Evolutionary conservation across 2,329 filamentous ascomycete species (phyloP).

Genomic region (Dryadomyces quercus-mongolicae): DNA sequence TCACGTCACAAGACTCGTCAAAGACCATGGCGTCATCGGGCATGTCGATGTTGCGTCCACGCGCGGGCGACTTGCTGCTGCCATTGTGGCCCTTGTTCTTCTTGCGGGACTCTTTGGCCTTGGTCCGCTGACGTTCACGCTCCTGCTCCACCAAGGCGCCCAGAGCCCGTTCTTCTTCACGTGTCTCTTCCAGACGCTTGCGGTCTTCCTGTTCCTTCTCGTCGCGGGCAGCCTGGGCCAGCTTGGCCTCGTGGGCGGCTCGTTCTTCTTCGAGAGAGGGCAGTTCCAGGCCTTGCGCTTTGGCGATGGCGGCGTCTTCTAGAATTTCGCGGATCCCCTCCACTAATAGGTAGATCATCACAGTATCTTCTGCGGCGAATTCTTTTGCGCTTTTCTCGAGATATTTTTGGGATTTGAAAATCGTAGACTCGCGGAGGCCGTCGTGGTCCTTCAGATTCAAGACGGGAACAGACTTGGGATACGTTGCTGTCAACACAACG

Average conservation of each 20-base stretch:
- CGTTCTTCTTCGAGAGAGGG: slow-evolving; percentile 85
- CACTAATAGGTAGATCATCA: slow-evolving; percentile 55
- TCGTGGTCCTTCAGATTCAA: slow-evolving; percentile 54
- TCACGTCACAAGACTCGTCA: slow-evolving; percentile 53
- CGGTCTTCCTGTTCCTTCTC: slow-evolving; percentile 40
- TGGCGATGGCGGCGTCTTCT: slow-evolving; percentile 72
- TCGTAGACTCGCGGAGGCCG: slow-evolving; percentile 56
- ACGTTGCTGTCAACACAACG: slow-evolving; percentile 77
- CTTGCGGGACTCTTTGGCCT: slow-evolving; percentile 50
- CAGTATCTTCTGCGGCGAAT: slow-evolving; percentile 38
- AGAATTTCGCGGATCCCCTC: slow-evolving; percentile 62
- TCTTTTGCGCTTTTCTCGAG: slow-evolving; percentile 45
- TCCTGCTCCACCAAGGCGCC: slow-evolving; percentile 63
- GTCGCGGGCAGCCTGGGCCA: slow-evolving; percentile 35
- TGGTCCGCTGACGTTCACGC: slow-evolving; percentile 52
- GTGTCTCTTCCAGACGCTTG: slow-evolving; percentile 41
- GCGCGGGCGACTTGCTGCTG: slow-evolving; percentile 25
- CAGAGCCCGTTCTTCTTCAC: slow-evolving; percentile 59
- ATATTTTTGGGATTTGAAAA: slow-evolving; percentile 56
- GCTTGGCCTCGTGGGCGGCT: slow-evolving; percentile 64
- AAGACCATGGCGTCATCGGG: slow-evolving; percentile 40
- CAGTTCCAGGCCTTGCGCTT: slow-evolving; percentile 61
- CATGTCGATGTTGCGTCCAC: slow-evolving; percentile 19
- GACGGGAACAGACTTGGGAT: slow-evolving; percentile 72
- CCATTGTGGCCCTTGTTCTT: slow-evolving; percentile 39